phyloP scores from a whole-genome alignment of 164 flowering plant genomes.

The Echeveria elegans region DNA sequence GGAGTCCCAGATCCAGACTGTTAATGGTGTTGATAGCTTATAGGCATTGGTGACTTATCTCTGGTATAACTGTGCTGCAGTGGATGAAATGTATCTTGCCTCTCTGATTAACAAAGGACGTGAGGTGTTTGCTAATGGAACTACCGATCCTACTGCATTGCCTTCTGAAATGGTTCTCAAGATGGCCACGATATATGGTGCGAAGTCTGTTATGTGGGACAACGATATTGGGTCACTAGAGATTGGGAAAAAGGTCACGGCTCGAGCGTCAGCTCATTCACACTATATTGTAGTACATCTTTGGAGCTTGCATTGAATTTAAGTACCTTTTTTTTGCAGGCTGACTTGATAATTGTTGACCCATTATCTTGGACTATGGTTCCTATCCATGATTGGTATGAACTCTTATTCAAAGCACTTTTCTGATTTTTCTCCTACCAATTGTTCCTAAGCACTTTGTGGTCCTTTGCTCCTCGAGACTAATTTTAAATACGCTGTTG shows the following conservation, averaged over 20 bases:
- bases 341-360: constrained; percentile 65
- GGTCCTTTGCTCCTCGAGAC: not conserved
- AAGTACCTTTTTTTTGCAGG: constrained; percentile 30
- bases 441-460: not conserved
- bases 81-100: constrained; percentile 93
- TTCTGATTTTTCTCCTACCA: not conserved
- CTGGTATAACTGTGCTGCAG: constrained; percentile 26
- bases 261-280: not conserved
- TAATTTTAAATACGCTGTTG: not conserved
- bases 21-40: not conserved
- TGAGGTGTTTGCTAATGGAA: constrained; percentile 54
- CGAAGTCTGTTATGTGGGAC: constrained; percentile 81
- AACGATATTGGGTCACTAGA: constrained; percentile 85
- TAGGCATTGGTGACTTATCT: not conserved
- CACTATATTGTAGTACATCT: not conserved
- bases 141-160: constrained; percentile 75
- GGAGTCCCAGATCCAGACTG: not conserved
- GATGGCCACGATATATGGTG: constrained; percentile 85
- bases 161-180: constrained; percentile 68
- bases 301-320: not conserved
- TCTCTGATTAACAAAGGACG: constrained; percentile 86
- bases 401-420: not conserved
- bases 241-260: constrained; percentile 75
- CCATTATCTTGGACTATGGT: constrained; percentile 84
- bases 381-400: constrained; percentile 77